phyloP scores from a whole-genome alignment of 1,139 yeast species.

The Scheffersomyces insectosa region DNA sequence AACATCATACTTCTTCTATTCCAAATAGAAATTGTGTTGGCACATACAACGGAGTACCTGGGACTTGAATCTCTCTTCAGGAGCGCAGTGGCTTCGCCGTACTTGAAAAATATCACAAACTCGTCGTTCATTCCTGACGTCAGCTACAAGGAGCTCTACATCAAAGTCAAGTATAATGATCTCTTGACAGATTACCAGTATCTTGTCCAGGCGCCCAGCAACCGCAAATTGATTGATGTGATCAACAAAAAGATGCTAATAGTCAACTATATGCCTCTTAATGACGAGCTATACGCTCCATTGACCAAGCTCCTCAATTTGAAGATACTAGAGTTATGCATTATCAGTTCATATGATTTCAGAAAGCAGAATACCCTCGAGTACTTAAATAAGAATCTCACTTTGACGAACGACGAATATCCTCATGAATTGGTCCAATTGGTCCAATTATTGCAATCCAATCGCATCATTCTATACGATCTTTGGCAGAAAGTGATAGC shows the following conservation, averaged over 20 bases:
- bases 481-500: background rate
- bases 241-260: constrained; percentile 39
- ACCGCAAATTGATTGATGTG: constrained; percentile 33
- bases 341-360: constrained; percentile 37
- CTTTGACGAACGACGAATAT: constrained; percentile 2
- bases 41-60: background rate
- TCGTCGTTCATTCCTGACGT: background rate
- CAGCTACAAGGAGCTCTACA: constrained; percentile 5
- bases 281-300: constrained; percentile 4
- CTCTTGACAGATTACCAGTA: constrained; percentile 34
- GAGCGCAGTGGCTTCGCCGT: background rate
- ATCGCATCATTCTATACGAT: constrained; percentile 3
- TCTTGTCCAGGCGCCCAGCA: constrained; percentile 19
- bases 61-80: background rate
- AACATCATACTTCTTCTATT: background rate
- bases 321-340: constrained; percentile 31
- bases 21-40: background rate
- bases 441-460: constrained; percentile 14
- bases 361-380: constrained; percentile 29
- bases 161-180: constrained; percentile 20
- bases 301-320: constrained; percentile 12
- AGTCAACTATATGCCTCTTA: constrained; percentile 17
- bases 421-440: constrained; percentile 13
- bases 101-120: background rate
- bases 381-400: constrained; percentile 20